Evolutionary conservation across 2,329 filamentous ascomycete species (phyloP), one percentile per base, ranked within the genome.

Genomic region (Penicillium corylophilum): DNA sequence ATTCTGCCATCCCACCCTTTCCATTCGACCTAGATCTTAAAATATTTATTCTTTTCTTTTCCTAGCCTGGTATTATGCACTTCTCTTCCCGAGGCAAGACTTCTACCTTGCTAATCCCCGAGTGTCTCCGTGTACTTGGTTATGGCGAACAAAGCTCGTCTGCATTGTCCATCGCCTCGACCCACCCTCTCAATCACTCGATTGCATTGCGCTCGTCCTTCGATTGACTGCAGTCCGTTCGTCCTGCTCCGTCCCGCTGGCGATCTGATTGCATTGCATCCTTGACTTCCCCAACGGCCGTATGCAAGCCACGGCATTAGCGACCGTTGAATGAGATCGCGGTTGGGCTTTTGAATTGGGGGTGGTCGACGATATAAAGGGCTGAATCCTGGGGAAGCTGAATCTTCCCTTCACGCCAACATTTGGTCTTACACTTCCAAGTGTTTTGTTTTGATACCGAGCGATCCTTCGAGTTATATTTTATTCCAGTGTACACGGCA

Each of bases 181-280:
- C 48, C 24, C 18, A 50, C 44, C 52, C n/a, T n/a, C n/a, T n/a
- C 55, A 51, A 54, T 46, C 44, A 23, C 42, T 50, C 46, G 56
- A 56, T 60, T 59, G 46, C 31, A 46, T 53, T 55, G 43, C 56
- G 38, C 33, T 48, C 46, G 49, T 50, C 55, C 44, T 26, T 9
- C 24, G 24, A 26, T 26, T 48, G 46, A 50, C 31, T 40, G 33
- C 41, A 44, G 48, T 39, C 29, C 59, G 59, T 62, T 61, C 54
- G 60, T 41, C 46, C 53, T 63, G 59, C 50, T 38, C 44, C 50
- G 31, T 57, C 51, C 60, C 59, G 60, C 46, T 24, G 26, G 16
- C 18, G 2, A 47, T 51, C 35, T 56, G 52, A 61, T 63, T 63
- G 60, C 51, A 56, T 55, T 50, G 43, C 29, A 40, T 20, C 28